Base-by-base conservation (phyloP, 1,284 basidiomycete species). In the Quambalaria eucalypti region DNA sequence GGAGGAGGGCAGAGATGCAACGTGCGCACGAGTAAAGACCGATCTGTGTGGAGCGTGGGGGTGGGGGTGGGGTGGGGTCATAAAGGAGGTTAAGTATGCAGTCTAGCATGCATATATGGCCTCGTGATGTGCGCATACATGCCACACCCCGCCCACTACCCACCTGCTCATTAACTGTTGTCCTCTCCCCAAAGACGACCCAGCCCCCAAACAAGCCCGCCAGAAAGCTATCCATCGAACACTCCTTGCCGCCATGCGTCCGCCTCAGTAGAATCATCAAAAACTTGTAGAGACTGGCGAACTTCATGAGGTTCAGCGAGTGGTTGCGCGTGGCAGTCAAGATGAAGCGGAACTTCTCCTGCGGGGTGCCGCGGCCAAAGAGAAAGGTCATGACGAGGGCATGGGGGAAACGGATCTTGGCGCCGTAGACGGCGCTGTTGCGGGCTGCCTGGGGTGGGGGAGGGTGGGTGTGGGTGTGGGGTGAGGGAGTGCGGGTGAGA, bases 91-190 rank as follows among this genome's bases (percentile, higher is more conserved):
- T 46, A 12, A 14, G 12, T 46, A n/a, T 21, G n/a, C 16, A 19
- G n/a, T n/a, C n/a, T n/a, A n/a, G n/a, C n/a, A n/a, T n/a, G n/a
- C n/a, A n/a, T n/a, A n/a, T n/a, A n/a, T n/a, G n/a, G n/a, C n/a
- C n/a, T n/a, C n/a, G n/a, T n/a, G n/a, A n/a, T n/a, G n/a, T n/a
- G n/a, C n/a, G n/a, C n/a, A n/a, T n/a, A n/a, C n/a, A n/a, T n/a
- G n/a, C n/a, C n/a, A n/a, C n/a, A n/a, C n/a, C n/a, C n/a, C n/a
- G n/a, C n/a, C 50, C 38, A 14, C 4, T 14, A 78, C 84, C 55
- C 64, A 90, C 90, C 83, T 98, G 95, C 76, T 98, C 93, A 73
- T 98, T 98, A 61, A 98, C 87, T n/a, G 93, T 87, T 54, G 86
- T 93, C 55, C 92, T 81, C 58, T 96, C 86, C 8, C 95, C 90